These are phyloP conservation scores for Rhynchosporium graminicola DNA, from an alignment of 2,329 filamentous ascomycete species.

Conservation along the genomic window DNA sequence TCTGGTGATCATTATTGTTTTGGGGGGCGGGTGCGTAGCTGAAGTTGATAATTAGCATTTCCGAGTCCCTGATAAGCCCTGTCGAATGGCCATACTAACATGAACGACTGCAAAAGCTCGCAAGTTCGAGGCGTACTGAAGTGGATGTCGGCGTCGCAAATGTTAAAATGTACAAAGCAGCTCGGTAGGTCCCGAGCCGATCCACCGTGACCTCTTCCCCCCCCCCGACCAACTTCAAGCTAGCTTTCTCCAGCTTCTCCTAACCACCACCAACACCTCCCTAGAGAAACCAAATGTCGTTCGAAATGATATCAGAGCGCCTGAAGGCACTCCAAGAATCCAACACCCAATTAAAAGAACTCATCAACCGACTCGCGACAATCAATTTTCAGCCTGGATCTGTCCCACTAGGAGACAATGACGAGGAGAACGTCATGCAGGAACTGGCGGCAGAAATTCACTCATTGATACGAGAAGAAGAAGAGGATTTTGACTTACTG, in stretches of 20 bases:
- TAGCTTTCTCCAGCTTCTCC: slow-evolving; percentile 15
- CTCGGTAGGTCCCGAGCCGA: slow-evolving; percentile 22
- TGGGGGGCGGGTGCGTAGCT: slow-evolving; percentile 11
- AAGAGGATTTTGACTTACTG: slow-evolving; percentile 82
- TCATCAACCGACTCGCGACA: slow-evolving; percentile 60
- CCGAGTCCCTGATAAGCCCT: not conserved
- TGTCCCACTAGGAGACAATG: slow-evolving; percentile 49
- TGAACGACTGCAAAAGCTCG: not conserved
- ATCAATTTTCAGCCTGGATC: slow-evolving; percentile 61
- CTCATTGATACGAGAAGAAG: slow-evolving; percentile 71
- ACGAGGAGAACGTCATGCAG: slow-evolving; percentile 54
- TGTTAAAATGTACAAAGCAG: slow-evolving; percentile 19
- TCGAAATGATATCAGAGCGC: slow-evolving; percentile 63
- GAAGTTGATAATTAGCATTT: slow-evolving; percentile 15
- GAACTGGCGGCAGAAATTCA: slow-evolving; percentile 83
- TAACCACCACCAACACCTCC: not conserved
- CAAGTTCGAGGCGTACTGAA: not conserved
- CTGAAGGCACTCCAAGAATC: slow-evolving; percentile 62
- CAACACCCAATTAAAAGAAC: slow-evolving; percentile 56
- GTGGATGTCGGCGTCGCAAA: slow-evolving; percentile 1
- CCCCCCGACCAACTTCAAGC: slow-evolving; percentile 6
- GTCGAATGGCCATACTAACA: slow-evolving; percentile 6
- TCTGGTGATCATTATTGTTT: slow-evolving; percentile 71
- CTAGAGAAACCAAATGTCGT: slow-evolving; percentile 47
- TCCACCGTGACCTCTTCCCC: slow-evolving; percentile 8